These are phyloP conservation scores for Lecanicillium sp. DNA, from an alignment of 2,329 filamentous ascomycete genomes.

Conservation along the genomic window DNA sequence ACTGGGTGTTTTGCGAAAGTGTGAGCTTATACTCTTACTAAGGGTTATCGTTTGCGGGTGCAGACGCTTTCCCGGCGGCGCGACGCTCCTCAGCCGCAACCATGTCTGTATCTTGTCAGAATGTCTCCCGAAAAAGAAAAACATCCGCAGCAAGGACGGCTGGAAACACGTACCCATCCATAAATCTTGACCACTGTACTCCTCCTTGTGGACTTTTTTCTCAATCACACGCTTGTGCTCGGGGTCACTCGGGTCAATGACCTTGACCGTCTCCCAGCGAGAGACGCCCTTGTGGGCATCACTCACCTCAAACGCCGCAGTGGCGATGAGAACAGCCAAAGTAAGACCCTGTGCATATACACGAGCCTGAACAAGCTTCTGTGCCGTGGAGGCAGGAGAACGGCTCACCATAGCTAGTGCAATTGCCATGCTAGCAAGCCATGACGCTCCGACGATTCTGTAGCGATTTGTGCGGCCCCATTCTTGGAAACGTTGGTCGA, in stretches of 20 bases:
- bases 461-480: slow-evolving; percentile 73
- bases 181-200: slow-evolving; percentile 73
- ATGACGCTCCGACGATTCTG: slow-evolving; percentile 66
- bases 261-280: slow-evolving; percentile 70
- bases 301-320: slow-evolving; percentile 64
- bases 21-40: no score
- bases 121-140: neutral
- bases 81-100: slow-evolving; percentile 62
- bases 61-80: slow-evolving; percentile 26
- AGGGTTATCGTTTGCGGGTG: neutral
- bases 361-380: slow-evolving; percentile 82
- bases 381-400: slow-evolving; percentile 59
- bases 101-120: slow-evolving; percentile 57
- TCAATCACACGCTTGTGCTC: slow-evolving; percentile 69
- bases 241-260: slow-evolving; percentile 67
- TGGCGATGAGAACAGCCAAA: slow-evolving; percentile 67
- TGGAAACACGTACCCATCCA: slow-evolving; percentile 60
- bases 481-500: slow-evolving; percentile 50
- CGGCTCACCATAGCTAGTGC: slow-evolving; percentile 65
- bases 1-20: no score
- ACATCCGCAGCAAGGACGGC: neutral
- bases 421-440: slow-evolving; percentile 66
- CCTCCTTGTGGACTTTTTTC: slow-evolving; percentile 72
- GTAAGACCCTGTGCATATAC: slow-evolving; percentile 82
- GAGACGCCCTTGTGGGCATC: slow-evolving; percentile 66